These are phyloP conservation scores for Meyerozyma smithsonii DNA, from an alignment of 1,139 yeast species.

Conservation along the genomic window DNA sequence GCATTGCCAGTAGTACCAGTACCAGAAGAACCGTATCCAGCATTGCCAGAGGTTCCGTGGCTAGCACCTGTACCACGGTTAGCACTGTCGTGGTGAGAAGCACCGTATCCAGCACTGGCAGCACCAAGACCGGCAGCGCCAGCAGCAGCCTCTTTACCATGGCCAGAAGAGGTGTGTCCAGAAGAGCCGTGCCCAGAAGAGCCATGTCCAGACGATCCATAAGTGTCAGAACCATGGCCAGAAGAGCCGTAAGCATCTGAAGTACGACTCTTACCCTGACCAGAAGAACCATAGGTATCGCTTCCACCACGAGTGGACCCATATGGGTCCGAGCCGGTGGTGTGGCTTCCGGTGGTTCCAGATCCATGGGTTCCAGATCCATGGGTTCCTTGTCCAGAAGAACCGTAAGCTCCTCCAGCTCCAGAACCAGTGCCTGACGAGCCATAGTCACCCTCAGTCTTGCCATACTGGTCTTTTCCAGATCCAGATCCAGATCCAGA, in stretches of 20 bases:
- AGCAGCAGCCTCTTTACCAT: slow-evolving; percentile 9
- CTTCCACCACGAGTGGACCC: slow-evolving; percentile 6
- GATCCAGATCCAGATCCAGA: too few relatives aligned
- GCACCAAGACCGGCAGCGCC: slow-evolving; percentile 12
- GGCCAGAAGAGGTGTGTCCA: slow-evolving; percentile 3
- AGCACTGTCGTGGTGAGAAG: background rate
- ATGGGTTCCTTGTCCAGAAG: background rate
- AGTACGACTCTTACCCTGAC: too few relatives aligned
- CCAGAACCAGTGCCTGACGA: background rate
- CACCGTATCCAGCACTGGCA: slow-evolving; percentile 8
- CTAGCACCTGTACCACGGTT: background rate
- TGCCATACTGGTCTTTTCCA: background rate
- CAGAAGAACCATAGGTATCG: slow-evolving; percentile 9
- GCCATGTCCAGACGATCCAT: slow-evolving; percentile 9
- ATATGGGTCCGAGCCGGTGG: slow-evolving; percentile 1
- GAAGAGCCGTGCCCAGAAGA: slow-evolving; percentile 4
- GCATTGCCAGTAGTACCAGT: slow-evolving; percentile 4
- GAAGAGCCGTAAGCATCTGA: slow-evolving; percentile 3
- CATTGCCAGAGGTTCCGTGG: background rate
- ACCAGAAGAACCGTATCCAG: slow-evolving; percentile 3
- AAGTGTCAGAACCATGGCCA: slow-evolving; percentile 9
- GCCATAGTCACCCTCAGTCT: slow-evolving; percentile 2
- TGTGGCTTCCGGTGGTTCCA: background rate
- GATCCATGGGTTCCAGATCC: slow-evolving; percentile 2
- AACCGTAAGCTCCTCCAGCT: slow-evolving; percentile 2